phyloP scores from a whole-genome alignment of 2,329 filamentous ascomycete species.

The Epichloe sibirici region DNA sequence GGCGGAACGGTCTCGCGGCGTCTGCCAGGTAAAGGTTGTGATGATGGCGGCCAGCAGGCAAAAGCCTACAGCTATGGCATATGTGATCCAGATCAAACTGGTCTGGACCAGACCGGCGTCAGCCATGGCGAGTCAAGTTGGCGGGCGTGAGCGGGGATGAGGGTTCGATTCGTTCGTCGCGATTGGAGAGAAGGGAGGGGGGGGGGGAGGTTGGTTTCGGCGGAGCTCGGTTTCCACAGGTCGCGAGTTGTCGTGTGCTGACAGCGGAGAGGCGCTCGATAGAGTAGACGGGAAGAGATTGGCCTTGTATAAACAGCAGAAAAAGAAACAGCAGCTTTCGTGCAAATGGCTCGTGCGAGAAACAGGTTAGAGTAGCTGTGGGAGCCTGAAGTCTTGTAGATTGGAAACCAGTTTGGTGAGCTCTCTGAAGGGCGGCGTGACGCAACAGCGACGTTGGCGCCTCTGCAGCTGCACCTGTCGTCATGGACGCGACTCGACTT shows the following conservation, averaged over 20 bases:
- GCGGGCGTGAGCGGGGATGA: not conserved
- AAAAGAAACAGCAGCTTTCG: no score
- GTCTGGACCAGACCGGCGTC: constrained; percentile 60
- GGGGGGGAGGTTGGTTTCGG: not conserved
- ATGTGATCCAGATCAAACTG: constrained; percentile 89
- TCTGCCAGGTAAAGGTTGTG: constrained; percentile 87
- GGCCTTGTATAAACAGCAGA: no score
- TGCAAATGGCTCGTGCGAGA: not conserved
- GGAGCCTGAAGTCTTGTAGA: not conserved
- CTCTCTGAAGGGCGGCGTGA: constrained; percentile 4
- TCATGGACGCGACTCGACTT: not conserved
- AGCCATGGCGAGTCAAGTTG: constrained; percentile 20
- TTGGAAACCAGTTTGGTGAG: constrained; percentile 2
- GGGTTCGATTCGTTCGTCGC: not conserved
- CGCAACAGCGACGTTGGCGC: constrained; percentile 7
- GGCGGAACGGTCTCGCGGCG: constrained; percentile 71
- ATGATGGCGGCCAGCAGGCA: constrained; percentile 67
- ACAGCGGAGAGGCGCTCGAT: not conserved
- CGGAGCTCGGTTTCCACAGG: not conserved
- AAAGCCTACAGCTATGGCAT: constrained; percentile 68
- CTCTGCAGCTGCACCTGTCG: not conserved
- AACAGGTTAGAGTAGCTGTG: not conserved
- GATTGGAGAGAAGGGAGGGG: not conserved
- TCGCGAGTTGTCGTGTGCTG: no score
- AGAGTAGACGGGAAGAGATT: not conserved